Base-by-base conservation (phyloP, 768 basidiomycete species). In the Phanerodontia chrysosporium region DNA sequence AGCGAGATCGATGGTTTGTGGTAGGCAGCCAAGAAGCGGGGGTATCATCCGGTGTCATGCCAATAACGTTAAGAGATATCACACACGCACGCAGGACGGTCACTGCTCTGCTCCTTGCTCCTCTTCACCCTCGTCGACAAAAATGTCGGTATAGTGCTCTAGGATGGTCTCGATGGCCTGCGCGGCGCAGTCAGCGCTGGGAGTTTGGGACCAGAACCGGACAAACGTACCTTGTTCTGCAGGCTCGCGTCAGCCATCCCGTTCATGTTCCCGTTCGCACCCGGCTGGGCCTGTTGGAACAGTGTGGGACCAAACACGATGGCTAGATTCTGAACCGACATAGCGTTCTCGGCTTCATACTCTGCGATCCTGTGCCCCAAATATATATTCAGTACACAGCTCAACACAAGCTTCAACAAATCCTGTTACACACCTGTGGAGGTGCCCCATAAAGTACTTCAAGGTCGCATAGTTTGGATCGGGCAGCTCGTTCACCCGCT, bases 281-380 rank as follows among this genome's bases (percentile, higher is more conserved):
- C 66, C 35, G 85, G 81, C 44, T 82, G 77, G 57, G 69, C 67
- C 65, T 83, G 83, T n/a, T 94, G 88, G 66, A 98, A 90, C 22
- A 99, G 76, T 4, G 96, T 98, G n/a, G 95, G 97, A 3, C 97
- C 97, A 73, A 99, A 98, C 21, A 99, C 93, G 66, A 98, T 97
- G 5, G 93, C 87, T 27, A 99, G 76, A 73, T 98, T 98, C 64
- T 90, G 89, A 62, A 90, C 85, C 4, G 90, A 86, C 96, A 98
- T 98, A 36, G 90, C 86, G 72, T 98, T 98, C 45, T 85, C 81
- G 12, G 81, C 71, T 61, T 93, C 86, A 64, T 85, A 82, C 65
- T 87, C 81, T 45, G 82, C 83, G 59, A 97, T 85, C 69, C 93
- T 95, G 67, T 13, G 9, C 16, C 12, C 42, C 45, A 24, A 32